Percentiles rank a stretch among this genome's conserved stretches.
Conservation (phyloP, 768 basidiomycete genomes). For the Tricholoma bakamatsutake region DNA sequence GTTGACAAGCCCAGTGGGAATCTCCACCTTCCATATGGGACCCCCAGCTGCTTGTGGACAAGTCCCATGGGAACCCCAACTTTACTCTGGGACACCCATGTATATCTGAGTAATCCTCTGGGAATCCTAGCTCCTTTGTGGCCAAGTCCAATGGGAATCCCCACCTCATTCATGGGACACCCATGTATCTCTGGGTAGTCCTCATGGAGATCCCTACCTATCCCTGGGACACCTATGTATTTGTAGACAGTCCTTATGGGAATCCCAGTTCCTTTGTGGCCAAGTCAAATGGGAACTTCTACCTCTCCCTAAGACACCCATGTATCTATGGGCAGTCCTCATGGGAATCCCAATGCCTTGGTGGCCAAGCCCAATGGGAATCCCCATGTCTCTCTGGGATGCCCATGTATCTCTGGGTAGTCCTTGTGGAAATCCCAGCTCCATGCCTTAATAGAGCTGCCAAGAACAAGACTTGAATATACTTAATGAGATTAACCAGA, state of each 20-base stretch:
- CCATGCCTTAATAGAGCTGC: too few species aligned
- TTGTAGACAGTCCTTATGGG: too few species aligned
- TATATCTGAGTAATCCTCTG: neutral
- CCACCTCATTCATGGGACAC: neutral
- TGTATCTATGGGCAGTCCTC: too few species aligned
- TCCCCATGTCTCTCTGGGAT: neutral
- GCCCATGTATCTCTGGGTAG: too few species aligned
- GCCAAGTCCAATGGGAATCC: neutral
- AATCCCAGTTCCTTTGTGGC: neutral
- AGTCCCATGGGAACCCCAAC: neutral
- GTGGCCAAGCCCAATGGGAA: neutral
- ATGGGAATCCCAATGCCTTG: too few species aligned
- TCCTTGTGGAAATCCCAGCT: too few species aligned
- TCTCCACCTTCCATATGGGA: neutral
- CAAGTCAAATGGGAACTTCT: too few species aligned
- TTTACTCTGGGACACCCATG: neutral
- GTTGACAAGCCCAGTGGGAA: neutral
- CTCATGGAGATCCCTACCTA: neutral
- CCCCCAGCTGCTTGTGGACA: neutral
- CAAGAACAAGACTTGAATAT: too few species aligned
- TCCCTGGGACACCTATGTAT: too few species aligned
- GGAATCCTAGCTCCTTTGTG: neutral
- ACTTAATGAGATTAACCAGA: neutral
- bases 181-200: neutral
- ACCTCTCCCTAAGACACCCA: too few species aligned